Percentiles rank a stretch among this genome's conserved stretches.
phyloP scores from a whole-genome alignment of 2,329 filamentous ascomycete species.

The Sporothrix brasiliensis region DNA sequence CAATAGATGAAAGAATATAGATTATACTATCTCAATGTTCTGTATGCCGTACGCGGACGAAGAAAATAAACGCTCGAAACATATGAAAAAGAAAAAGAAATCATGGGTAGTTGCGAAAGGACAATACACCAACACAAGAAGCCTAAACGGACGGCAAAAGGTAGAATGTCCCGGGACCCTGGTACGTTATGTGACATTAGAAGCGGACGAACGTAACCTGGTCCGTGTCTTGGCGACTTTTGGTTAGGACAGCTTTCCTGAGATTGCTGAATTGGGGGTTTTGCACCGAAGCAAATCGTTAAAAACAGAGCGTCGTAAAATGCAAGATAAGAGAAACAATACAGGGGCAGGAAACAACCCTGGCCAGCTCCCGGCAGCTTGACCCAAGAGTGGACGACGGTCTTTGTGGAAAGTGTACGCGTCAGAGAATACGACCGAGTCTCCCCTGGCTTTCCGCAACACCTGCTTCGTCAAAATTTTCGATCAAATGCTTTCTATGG shows the following conservation, averaged over 20 bases:
- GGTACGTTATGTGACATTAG: not conserved
- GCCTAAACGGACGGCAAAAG: not conserved
- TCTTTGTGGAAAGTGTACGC: not conserved
- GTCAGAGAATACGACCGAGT: constrained; percentile 7
- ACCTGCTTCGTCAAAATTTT: not conserved
- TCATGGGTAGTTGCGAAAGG: not conserved
- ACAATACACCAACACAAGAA: not conserved
- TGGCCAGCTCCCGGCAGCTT: not conserved
- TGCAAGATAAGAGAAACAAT: not conserved
- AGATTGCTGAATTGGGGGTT: not conserved
- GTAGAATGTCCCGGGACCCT: not conserved
- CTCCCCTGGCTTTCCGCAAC: constrained; percentile 4
- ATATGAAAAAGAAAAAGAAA: no score
- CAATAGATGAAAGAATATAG: no score
- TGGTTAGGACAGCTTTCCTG: not conserved
- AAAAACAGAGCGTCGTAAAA: constrained; percentile 9
- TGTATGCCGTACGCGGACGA: no score
- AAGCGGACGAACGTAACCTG: constrained; percentile 17
- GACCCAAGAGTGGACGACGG: not conserved
- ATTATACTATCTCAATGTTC: no score
- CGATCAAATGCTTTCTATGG: not conserved
- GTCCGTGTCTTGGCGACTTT: constrained; percentile 13
- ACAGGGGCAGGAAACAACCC: not conserved
- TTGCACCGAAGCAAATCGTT: constrained; percentile 6
- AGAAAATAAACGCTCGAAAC: no score